Evolutionary conservation across 495 filamentous ascomycete genomes (phyloP), one percentile per base, ranked within the genome.

Genomic region (Xylaria longipes): DNA sequence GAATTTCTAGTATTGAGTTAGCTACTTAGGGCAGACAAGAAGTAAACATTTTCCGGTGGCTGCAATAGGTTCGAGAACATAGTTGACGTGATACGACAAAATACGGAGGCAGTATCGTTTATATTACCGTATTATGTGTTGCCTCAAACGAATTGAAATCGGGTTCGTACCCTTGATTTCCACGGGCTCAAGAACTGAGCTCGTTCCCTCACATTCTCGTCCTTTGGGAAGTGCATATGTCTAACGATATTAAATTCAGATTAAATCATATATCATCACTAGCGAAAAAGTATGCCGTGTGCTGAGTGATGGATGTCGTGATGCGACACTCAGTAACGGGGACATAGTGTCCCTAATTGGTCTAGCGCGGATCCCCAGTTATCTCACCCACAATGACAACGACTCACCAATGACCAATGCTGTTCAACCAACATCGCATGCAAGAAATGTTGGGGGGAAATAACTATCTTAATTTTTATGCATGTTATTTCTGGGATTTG

Each of bases 281-380:
- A n/a, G 20, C 20, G 22, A 3, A 22, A n/a, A 48, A 48, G 5
- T 5, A 5, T 48, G 20, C 8, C 20, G 45, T 48, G 8, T 15
- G n/a, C 25, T 50, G 8, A 50, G 46, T 48, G 17, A 17, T 43
- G 8, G 4, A 50, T 8, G 46, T 50, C 5, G 25, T 64, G 27
- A 3, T 41, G 22, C 22, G 14, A 17, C 2, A 65, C 15, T n/a
- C 27, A 65, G 29, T 33, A 63, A 25, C 12, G 46, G 7, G n/a
- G 46, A 17, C 5, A 5, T 39, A 22, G 22, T 52, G n/a, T 64
- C 68, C 60, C 35, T 43, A 45, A 54, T 64, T 20, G 68, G 58
- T 22, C 35, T 70, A 70, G 68, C 50, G 68, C 48, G 0, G 37
- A 52, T 37, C 45, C 7, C 68, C 68, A 52, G 31, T 62, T 33